Evolutionary conservation across 176 grass and related monocot species (phyloP), one percentile per base, ranked within the genome.

Genomic region (Calamus simplicifolius): DNA sequence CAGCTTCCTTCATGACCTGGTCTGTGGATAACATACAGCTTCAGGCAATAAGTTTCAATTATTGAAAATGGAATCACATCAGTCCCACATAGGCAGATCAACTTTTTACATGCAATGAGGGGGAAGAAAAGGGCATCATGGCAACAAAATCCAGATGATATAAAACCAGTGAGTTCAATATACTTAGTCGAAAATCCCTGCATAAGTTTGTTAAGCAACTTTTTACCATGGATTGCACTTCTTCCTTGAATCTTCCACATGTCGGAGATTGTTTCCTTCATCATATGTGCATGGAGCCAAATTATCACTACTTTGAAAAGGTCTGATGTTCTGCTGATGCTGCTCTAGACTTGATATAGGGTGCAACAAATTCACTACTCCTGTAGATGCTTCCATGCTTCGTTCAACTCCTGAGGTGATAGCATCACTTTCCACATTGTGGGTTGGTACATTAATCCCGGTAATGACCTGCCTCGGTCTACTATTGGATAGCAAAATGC

Each of bases 221-320:
- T 51, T 78, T 89, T 19, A 70, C 81, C 54, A 90, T 66, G 58
- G 67, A 67, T 16, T 69, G 60, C n/a, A 90, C 82, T 73, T 82
- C 30, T 16, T 77, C 77, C 68, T 82, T 15, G 79, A 70, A 73
- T 69, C 72, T 63, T 91, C 69, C 52, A 66, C 69, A 67, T 70
- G 62, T 59, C 69, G 73, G 69, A 76, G 75, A 68, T 62, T 77
- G 52, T 67, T 77, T 51, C 83, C 77, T 19, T 75, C 83, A 35
- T 59, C 50, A 25, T 70, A 52, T 18, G 74, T 62, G 43, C 62
- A 76, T 26, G 82, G 69, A 68, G 69, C 50, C 55, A 87, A 73
- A 71, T 65, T 78, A 76, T 25, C 67, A 35, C 68, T 59, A 67
- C 60, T 55, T 52, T 73, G 80, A 65, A 72, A 89, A 49, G 81